A percentile compares a stretch with the other conserved stretches of the same genome.
Evolutionary conservation across 768 basidiomycete genomes (phyloP).

Genomic region (Lentinula lateritia): DNA sequence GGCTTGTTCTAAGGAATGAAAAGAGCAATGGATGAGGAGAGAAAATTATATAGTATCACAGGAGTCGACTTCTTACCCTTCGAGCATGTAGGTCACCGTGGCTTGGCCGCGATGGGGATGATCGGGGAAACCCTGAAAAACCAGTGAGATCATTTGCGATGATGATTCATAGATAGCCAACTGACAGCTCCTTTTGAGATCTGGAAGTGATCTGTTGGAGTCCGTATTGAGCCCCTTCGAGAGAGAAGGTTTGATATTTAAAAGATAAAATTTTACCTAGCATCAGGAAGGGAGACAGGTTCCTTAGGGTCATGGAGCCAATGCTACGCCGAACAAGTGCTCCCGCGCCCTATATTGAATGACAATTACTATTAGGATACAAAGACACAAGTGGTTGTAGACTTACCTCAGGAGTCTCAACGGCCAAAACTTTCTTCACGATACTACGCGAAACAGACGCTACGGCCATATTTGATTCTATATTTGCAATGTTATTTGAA

Average conservation of each 20-base stretch:
- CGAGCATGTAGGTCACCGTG: constrained; percentile 84
- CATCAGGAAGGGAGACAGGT: constrained; percentile 90
- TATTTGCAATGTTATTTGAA: background rate
- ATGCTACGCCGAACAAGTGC: constrained; percentile 85
- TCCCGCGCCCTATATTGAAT: constrained; percentile 56
- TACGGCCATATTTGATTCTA: constrained; percentile 20
- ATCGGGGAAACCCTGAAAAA: constrained; percentile 77
- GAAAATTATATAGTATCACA: background rate
- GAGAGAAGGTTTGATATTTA: background rate
- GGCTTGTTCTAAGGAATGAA: constrained; percentile 42
- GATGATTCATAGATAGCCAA: constrained; percentile 6
- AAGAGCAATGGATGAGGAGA: background rate
- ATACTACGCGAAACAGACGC: constrained; percentile 58
- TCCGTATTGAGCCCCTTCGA: background rate
- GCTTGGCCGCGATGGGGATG: constrained; percentile 91
- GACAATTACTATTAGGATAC: constrained; percentile 3
- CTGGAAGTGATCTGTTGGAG: constrained; percentile 60
- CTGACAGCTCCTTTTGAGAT: constrained; percentile 63
- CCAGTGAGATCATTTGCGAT: background rate
- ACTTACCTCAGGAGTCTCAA: constrained; percentile 65
- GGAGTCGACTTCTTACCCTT: constrained; percentile 44
- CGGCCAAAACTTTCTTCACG: constrained; percentile 69
- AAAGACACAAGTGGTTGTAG: background rate
- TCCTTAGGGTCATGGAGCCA: constrained; percentile 66
- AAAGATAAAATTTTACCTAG: constrained; percentile 20